These are phyloP conservation scores for Penicillium argentinense DNA, from an alignment of 495 filamentous ascomycete genomes.

Conservation along the genomic window DNA sequence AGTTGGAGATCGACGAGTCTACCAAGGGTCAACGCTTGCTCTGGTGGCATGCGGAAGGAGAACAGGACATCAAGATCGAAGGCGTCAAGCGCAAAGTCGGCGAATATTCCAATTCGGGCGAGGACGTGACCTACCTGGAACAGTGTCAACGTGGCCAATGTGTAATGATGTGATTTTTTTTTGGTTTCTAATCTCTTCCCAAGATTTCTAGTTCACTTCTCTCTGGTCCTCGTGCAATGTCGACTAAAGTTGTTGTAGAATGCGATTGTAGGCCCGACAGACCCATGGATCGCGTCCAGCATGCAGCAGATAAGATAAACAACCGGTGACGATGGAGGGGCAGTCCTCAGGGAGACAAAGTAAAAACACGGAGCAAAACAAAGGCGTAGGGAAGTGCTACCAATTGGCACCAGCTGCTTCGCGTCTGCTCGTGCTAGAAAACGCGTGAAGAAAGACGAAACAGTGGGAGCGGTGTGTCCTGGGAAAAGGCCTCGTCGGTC, in stretches of 20 bases:
- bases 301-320: conserved; percentile 22
- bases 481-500: neutral
- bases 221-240: neutral
- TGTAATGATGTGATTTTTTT: conserved; percentile 47
- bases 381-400: neutral
- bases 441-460: neutral
- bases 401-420: no score
- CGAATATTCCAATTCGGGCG: conserved; percentile 34
- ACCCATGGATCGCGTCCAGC: conserved; percentile 14
- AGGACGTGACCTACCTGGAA: conserved; percentile 65
- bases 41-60: conserved; percentile 89
- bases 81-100: conserved; percentile 66
- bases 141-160: conserved; percentile 56
- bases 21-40: conserved; percentile 69
- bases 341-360: conserved; percentile 2
- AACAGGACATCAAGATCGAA: conserved; percentile 75
- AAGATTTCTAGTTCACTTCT: neutral
- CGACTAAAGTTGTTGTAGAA: no score
- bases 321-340: conserved; percentile 30
- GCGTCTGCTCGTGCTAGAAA: no score
- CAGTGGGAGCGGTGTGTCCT: neutral
- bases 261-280: no score
- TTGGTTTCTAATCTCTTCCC: neutral
- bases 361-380: neutral
- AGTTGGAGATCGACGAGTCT: conserved; percentile 68